These are phyloP conservation scores for Russula brevipes DNA, from an alignment of 768 basidiomycete genomes.

Conservation along the genomic window DNA sequence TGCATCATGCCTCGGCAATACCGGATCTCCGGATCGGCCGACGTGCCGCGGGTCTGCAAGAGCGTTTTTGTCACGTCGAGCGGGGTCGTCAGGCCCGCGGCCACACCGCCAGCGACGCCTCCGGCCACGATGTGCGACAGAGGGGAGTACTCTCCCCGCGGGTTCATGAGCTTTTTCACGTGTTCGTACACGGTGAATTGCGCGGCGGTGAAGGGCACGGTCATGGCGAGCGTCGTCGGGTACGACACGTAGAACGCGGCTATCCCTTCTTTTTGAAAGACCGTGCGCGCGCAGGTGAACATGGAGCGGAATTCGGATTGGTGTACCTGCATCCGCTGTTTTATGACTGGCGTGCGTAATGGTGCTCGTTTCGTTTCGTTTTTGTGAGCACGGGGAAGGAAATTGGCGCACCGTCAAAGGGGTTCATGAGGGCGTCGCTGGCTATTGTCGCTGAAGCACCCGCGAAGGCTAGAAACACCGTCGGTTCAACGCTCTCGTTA, in stretches of 20 bases:
- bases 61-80: constrained; percentile 98
- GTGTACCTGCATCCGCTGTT: constrained; percentile 98
- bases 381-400: constrained; percentile 2
- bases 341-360: constrained; percentile 66
- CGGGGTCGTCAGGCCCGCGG: constrained; percentile 93
- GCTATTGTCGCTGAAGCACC: constrained; percentile 94
- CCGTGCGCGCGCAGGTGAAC: constrained; percentile 74
- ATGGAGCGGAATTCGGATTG: constrained; percentile 88
- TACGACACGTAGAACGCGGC: constrained; percentile 97
- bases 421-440: constrained; percentile 98
- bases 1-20: constrained; percentile 78
- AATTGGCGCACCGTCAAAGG: constrained; percentile 81
- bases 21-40: constrained; percentile 79
- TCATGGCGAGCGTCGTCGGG: constrained; percentile 94
- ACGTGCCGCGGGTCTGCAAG: constrained; percentile 90
- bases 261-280: constrained; percentile 83
- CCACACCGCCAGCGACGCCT: constrained; percentile 87
- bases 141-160: constrained; percentile 85
- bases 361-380: constrained; percentile 15
- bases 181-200: constrained; percentile 97
- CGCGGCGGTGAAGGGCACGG: constrained; percentile 96
- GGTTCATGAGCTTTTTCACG: constrained; percentile 81
- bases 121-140: constrained; percentile 88
- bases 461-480: constrained; percentile 59
- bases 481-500: neutral